phyloP scores from a whole-genome alignment of 768 basidiomycete genomes.

The Exidia glandulosa region DNA sequence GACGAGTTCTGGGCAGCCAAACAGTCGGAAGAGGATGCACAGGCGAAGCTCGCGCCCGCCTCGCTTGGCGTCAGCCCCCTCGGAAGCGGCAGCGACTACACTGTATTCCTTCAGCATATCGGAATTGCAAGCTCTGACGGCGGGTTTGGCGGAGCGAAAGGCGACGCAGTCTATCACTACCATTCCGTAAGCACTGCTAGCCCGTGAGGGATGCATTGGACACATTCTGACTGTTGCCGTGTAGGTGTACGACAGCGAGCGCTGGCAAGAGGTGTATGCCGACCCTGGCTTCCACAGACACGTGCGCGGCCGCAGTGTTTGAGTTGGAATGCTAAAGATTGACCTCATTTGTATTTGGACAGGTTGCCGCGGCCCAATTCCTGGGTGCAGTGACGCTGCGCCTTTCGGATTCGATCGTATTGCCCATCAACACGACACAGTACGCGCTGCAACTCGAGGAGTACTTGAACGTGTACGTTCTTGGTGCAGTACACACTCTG shows the following conservation, averaged over 20 bases:
- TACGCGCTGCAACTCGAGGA: constrained; percentile 44
- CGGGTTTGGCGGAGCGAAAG: constrained; percentile 28
- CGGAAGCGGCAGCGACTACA: constrained; percentile 87
- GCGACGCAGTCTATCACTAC: constrained; percentile 66
- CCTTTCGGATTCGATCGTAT: constrained; percentile 39
- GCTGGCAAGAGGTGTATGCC: constrained; percentile 64
- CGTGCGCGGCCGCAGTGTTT: no score
- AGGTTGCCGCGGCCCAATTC: constrained; percentile 60
- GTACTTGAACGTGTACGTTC: constrained; percentile 42
- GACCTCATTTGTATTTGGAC: neutral
- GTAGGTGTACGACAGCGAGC: constrained; percentile 46
- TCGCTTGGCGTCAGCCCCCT: constrained; percentile 40
- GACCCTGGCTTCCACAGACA: constrained; percentile 70
- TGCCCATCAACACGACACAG: constrained; percentile 62
- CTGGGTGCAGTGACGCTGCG: constrained; percentile 49
- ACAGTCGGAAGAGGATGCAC: constrained; percentile 10
- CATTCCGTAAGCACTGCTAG: constrained; percentile 6
- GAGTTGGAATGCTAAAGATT: neutral
- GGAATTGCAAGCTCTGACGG: constrained; percentile 30
- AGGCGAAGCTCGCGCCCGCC: constrained; percentile 2
- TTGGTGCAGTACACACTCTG: neutral
- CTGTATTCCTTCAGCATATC: constrained; percentile 77
- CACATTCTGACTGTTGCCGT: constrained; percentile 34
- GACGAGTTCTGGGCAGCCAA: constrained; percentile 9
- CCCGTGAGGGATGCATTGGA: neutral